phyloP scores from a whole-genome alignment of 73 alveolate species.

The Tetrahymena malaccensis region DNA sequence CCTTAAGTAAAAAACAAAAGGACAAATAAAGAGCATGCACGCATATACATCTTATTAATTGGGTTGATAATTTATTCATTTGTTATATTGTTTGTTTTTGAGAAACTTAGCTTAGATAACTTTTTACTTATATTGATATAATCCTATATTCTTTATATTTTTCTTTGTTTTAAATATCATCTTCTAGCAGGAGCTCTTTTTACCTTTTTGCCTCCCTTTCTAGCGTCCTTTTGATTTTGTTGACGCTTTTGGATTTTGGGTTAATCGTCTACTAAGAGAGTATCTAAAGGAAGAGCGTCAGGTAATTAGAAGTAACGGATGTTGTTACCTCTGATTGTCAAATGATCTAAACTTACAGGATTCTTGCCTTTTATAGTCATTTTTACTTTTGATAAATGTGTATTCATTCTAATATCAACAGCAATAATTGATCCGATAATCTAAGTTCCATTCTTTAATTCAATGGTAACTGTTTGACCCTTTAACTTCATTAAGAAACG shows the following conservation, averaged over 20 bases:
- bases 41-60: neutral
- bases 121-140: neutral
- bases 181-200: neutral
- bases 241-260: neutral
- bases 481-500: slow-evolving; percentile 93
- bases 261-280: slow-evolving; percentile 33
- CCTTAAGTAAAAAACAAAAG: neutral
- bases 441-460: slow-evolving; percentile 97
- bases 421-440: slow-evolving; percentile 91
- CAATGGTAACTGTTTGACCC: slow-evolving; percentile 96
- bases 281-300: slow-evolving; percentile 50
- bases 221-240: neutral
- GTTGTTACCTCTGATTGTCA: slow-evolving; percentile 93
- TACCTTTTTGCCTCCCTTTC: neutral
- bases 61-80: neutral
- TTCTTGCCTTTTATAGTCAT: slow-evolving; percentile 94
- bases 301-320: slow-evolving; percentile 90
- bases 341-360: slow-evolving; percentile 90
- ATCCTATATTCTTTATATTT: neutral
- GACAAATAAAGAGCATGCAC: neutral
- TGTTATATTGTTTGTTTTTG: neutral
- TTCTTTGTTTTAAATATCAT: neutral
- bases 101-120: neutral
- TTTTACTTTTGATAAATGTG: slow-evolving; percentile 86
- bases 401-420: slow-evolving; percentile 97